Evolutionary conservation across 2,329 filamentous ascomycete species (phyloP), one percentile per base, ranked within the genome.

Genomic region (Exserohilum turcica): DNA sequence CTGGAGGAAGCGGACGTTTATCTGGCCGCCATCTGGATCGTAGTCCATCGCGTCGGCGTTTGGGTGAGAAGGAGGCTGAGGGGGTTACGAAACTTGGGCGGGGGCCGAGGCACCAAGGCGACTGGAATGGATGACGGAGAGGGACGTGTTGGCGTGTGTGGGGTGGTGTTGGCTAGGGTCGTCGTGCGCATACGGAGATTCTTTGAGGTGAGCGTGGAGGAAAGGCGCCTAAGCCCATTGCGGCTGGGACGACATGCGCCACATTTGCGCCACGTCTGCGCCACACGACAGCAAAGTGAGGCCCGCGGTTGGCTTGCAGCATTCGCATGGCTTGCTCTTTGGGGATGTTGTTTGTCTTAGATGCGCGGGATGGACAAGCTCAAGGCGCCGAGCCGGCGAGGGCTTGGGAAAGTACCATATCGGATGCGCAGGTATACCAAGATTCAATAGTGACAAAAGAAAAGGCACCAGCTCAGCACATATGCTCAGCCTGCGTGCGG

Each of bases 41-140:
- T 79, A 81, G 53, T 81, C 79, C 80, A 82, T 82, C 57, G 59
- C 74, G 65, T 59, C 50, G 40, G 36, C 50, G 42, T 43, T 31
- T 46, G 43, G 35, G 48, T 31, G 50, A 42, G 48, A 43, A 45
- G 50, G 47, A 42, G 54, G 60, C 53, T 61, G 48, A 53, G 53
- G 42, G 42, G 45, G 32, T 18, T 50, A 40, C 35, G 31, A 31
- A 28, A 31, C 29, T 29, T 42, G 47, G 36, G 54, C 43, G 44
- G 45, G 45, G 58, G 56, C 50, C 49, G 51, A 52, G 55, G 48
- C 54, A 28, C 45, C 21, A 29, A 59, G 56, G 61, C 64, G 67
- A 63, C 52, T 53, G 60, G 43, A 43, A 43, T 43, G 51, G 28
- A 47, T 48, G 42, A 59, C 40, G 38, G 43, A 59, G 46, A 51